Evolutionary conservation across 306 rosid genomes (phyloP), one percentile per base, ranked within the genome.

Genomic region (Parietaria judaica): DNA sequence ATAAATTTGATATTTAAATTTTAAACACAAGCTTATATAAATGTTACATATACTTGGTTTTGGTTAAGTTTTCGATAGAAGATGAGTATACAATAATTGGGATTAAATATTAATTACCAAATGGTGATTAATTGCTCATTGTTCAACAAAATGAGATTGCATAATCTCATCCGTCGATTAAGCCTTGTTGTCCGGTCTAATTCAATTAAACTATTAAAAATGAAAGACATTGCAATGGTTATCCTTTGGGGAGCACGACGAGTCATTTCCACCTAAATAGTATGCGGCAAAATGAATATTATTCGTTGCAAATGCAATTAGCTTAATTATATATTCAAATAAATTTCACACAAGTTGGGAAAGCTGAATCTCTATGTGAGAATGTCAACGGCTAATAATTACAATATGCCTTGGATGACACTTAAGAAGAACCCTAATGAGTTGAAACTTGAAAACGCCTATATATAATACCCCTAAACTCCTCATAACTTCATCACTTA

Each of bases 221-320:
- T 23, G 31, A 23, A 23, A 23, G 31, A 23, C 1, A 0, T 41
- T 41, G 9, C 9, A 5, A 5, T 41, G 9, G 31, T 23, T 76
- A 79, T 69, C 95, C 95, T 75, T 87, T 84, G 83, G 77, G 86
- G 76, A 61, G 57, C 66, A 67, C 77, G 77, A 84, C 14, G 77
- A 66, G 95, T 56, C 55, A 51, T 54, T 67, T 23, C 31, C 70
- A 6, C 65, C 51, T 50, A 39, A 44, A 73, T 79, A 60, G 45
- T 4, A 84, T 60, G 97, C 85, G 90, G 94, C 90, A 77, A 72
- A 72, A 54, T 63, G 83, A 60, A 67, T 59, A 46, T 59, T 51
- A 14, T 49, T 1, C 14, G 44, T 31, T 44, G 43, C 46, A 13
- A 61, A 61, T 61, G 54, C 48, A 14, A 23, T 23, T 23, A 23